These are phyloP conservation scores for Tylopilus sp. DNA, from an alignment of 1,284 basidiomycete genomes.

Conservation along the genomic window DNA sequence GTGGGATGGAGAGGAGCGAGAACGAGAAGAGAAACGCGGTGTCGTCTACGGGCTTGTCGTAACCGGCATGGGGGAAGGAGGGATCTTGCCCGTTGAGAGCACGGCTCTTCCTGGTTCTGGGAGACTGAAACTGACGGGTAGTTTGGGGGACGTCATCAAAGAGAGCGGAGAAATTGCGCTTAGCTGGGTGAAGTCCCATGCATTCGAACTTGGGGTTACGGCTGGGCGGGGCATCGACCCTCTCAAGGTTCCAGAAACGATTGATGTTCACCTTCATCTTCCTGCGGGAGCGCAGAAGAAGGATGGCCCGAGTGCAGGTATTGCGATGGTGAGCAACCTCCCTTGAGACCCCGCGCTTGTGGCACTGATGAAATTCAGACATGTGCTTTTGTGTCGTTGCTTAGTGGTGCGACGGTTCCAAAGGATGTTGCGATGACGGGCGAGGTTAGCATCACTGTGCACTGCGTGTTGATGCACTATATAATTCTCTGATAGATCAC, in stretches of 20 bases:
- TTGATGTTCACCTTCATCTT: conserved; percentile 87
- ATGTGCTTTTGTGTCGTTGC: conserved; percentile 80
- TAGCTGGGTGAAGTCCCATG: conserved; percentile 83
- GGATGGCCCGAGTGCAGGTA: conserved; percentile 87
- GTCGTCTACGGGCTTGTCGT: conserved; percentile 88
- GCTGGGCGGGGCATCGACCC: conserved; percentile 67
- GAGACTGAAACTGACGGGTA: conserved; percentile 75
- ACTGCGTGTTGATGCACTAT: background rate
- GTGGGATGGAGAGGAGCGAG: conserved; percentile 79
- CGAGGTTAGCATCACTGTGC: conserved; percentile 50
- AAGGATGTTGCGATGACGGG: conserved; percentile 80
- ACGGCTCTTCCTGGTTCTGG: conserved; percentile 72
- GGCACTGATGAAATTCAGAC: conserved; percentile 42
- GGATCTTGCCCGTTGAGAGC: conserved; percentile 81
- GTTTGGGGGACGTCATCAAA: conserved; percentile 83
- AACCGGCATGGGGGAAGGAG: conserved; percentile 84
- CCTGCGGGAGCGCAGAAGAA: conserved; percentile 87
- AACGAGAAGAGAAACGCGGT: conserved; percentile 66
- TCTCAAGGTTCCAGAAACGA: conserved; percentile 62
- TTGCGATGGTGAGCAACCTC: conserved; percentile 67
- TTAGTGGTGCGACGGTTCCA: conserved; percentile 73
- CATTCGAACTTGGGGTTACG: conserved; percentile 79
- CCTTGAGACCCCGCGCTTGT: background rate
- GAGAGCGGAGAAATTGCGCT: conserved; percentile 87
- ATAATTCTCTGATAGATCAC: conserved; percentile 53